Percentiles rank a stretch among this genome's conserved stretches.
Evolutionary conservation across 257 asterid genomes (phyloP).

Genomic region (Nicotiana obtusifolia): DNA sequence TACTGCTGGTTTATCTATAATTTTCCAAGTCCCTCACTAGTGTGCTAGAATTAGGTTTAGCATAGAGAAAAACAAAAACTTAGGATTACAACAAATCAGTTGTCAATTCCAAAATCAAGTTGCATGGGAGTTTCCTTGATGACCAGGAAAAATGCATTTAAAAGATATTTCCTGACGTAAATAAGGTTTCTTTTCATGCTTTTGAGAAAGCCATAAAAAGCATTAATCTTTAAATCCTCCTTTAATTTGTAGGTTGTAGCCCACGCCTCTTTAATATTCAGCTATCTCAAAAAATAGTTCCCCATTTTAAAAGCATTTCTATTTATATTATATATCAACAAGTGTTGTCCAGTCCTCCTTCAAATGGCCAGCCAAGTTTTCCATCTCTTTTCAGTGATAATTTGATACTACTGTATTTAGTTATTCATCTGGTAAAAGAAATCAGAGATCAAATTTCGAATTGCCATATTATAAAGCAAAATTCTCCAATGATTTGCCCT

Average conservation of each 20-base stretch:
- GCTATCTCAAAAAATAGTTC: neutral
- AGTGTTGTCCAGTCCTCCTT: neutral
- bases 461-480: neutral
- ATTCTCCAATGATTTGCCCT: neutral
- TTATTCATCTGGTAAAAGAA: neutral
- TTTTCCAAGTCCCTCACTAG: too few relatives aligned
- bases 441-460: neutral
- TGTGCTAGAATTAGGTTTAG: neutral
- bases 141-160: neutral
- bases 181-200: neutral
- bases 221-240: neutral
- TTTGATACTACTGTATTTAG: too few relatives aligned
- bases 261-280: neutral
- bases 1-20: too few relatives aligned
- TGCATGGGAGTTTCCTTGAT: neutral
- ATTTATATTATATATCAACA: neutral
- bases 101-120: neutral
- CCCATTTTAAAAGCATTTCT: neutral
- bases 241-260: neutral
- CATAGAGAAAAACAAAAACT: neutral
- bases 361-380: too few relatives aligned
- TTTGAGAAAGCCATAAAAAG: constrained; percentile 4
- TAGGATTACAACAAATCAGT: neutral
- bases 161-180: neutral
- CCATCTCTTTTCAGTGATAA: too few relatives aligned